Base-by-base conservation (phyloP, 176 grass and related monocot species). In the Tillandsia fasciculata region DNA sequence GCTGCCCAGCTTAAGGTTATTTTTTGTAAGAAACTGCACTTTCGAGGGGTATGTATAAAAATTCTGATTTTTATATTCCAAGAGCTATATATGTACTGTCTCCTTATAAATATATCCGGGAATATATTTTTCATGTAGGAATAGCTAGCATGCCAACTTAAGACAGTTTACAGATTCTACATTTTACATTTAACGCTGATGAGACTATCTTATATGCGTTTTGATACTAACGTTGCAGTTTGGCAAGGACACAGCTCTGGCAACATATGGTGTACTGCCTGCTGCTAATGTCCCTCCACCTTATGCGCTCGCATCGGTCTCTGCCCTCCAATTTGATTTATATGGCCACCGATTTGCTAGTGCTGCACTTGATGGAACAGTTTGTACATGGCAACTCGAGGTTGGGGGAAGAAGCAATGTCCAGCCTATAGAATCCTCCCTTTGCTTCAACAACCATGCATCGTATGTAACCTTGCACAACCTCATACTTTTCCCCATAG, bases 221-320 rank as follows among this genome's bases (percentile, higher is more conserved):
- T 69, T 70, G 54, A 22, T 18, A 59, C 14, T 59, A 18, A 59
- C 78, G 22, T 64, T 81, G 70, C 85, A 96, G 88, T 96, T 96
- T 83, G 93, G 88, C 65, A 96, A 92, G 80, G 86, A 90, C 49
- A 92, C 70, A 78, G 88, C 93, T 77, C 73, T 80, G 66, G 86
- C 93, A 76, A 96, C 93, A 56, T 96, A 92, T 76, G 93, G 93
- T 78, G 93, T 92, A 74, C 86, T 96, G 59, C 88, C 88, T 80
- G 78, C 93, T 81, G 70, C 83, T 57, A 96, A 87, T 75, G 75
- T 83, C 56, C 88, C 88, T 52, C 93, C 88, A 18, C 93, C 88
- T 67, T 96, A 96, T 83, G 79, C 88, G 69, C 88, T 96, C 26
- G 86, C 86, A 53, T 92, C 93, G 13, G 81, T 96, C 78, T 87